These are phyloP conservation scores for Penicillium longicatenatum DNA, from an alignment of 495 filamentous ascomycete species.

Conservation along the genomic window DNA sequence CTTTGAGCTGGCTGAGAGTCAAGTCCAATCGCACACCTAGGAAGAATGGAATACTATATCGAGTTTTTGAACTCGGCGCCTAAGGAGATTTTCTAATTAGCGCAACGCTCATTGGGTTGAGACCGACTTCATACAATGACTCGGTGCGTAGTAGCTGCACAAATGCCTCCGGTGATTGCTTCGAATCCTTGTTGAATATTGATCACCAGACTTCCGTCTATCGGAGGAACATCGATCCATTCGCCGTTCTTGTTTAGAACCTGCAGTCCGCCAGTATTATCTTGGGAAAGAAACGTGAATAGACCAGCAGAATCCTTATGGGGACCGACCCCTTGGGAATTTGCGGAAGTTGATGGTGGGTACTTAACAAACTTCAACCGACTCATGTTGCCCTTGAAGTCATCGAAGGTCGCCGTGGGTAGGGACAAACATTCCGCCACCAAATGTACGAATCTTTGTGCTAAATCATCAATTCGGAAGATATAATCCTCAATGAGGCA, in stretches of 20 bases:
- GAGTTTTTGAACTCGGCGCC: constrained; percentile 48
- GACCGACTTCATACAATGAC: constrained; percentile 49
- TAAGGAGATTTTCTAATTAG: constrained; percentile 1
- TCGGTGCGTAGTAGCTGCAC: constrained; percentile 81
- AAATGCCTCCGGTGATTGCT: constrained; percentile 85
- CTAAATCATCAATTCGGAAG: constrained; percentile 64
- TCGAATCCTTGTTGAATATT: constrained; percentile 85
- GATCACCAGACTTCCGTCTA: constrained; percentile 52
- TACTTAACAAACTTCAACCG: constrained; percentile 95
- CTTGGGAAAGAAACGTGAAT: constrained; percentile 54
- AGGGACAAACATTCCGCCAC: constrained; percentile 85
- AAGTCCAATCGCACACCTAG: constrained; percentile 82
- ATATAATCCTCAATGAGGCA: constrained; percentile 81
- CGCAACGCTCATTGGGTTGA: neutral
- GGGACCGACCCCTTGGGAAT: constrained; percentile 77
- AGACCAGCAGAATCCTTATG: constrained; percentile 85
- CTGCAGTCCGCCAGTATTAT: constrained; percentile 54
- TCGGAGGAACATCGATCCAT: constrained; percentile 52
- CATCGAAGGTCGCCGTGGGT: constrained; percentile 69
- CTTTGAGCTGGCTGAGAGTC: constrained; percentile 58
- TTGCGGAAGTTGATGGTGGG: constrained; percentile 65
- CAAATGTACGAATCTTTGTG: constrained; percentile 71
- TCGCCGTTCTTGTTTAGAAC: constrained; percentile 50
- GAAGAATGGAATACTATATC: constrained; percentile 89
- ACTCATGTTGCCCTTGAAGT: constrained; percentile 85